These are phyloP conservation scores for Lepiota venenata DNA, from an alignment of 768 basidiomycete species.

Conservation along the genomic window DNA sequence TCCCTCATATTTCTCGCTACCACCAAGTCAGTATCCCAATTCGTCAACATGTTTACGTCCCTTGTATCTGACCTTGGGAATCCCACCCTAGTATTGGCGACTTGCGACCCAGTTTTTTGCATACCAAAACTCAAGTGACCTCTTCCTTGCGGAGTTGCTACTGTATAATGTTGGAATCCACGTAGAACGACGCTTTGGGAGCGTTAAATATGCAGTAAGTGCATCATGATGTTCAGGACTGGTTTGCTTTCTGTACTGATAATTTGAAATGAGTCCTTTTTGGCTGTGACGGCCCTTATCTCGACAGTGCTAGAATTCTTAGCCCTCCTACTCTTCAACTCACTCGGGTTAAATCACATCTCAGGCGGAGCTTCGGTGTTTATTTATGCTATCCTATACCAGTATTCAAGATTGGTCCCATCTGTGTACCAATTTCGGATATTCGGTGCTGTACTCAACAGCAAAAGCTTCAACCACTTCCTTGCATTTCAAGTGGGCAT, in stretches of 20 bases:
- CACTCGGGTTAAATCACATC: slow-evolving; percentile 67
- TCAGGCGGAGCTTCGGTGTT: slow-evolving; percentile 75
- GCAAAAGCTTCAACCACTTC: slow-evolving; percentile 73
- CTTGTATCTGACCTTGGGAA: slow-evolving; percentile 25
- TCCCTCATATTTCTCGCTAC: slow-evolving; percentile 87
- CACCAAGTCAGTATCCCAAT: slow-evolving; percentile 61
- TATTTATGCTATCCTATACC: slow-evolving; percentile 79
- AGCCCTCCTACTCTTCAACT: slow-evolving; percentile 60
- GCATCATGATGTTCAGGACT: neutral
- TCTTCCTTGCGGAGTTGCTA: slow-evolving; percentile 72
- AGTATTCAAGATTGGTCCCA: slow-evolving; percentile 78
- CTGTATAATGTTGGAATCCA: slow-evolving; percentile 68
- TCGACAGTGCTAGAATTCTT: slow-evolving; percentile 68
- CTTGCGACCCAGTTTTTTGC: slow-evolving; percentile 69
- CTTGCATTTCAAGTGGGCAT: slow-evolving; percentile 65
- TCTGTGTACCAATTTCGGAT: slow-evolving; percentile 72
- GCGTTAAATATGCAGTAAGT: slow-evolving; percentile 81
- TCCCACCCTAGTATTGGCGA: slow-evolving; percentile 74
- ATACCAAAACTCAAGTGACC: slow-evolving; percentile 82
- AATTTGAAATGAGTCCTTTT: slow-evolving; percentile 57
- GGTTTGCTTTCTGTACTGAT: slow-evolving; percentile 7
- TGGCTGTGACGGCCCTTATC: slow-evolving; percentile 61
- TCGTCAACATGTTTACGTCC: slow-evolving; percentile 13
- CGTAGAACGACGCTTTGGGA: slow-evolving; percentile 85
- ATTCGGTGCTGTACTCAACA: slow-evolving; percentile 69